Evolutionary conservation across 2,329 filamentous ascomycete genomes (phyloP).

Genomic region (Fusarium equiseti): DNA sequence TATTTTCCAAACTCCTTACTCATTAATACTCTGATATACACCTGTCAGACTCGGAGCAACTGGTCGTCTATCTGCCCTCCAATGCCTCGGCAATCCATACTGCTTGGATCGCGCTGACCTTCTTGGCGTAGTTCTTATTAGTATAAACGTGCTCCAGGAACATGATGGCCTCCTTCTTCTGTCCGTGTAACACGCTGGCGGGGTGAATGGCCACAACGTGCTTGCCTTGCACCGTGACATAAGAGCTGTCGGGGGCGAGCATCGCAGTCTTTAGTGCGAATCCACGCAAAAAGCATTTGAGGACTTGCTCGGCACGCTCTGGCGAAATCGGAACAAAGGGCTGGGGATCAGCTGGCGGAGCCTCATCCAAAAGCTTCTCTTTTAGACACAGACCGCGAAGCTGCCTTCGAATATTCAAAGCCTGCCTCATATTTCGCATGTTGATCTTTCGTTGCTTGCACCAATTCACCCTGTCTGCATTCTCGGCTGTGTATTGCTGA

Average conservation of each 20-base stretch:
- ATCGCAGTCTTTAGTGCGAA: conserved; percentile 72
- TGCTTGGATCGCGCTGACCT: conserved; percentile 71
- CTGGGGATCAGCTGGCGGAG: conserved; percentile 64
- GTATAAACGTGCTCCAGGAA: conserved; percentile 76
- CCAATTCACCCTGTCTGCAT: conserved; percentile 67
- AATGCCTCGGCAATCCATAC: conserved; percentile 69
- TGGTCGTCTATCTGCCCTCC: conserved; percentile 47
- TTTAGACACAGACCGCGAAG: conserved; percentile 67
- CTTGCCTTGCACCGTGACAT: conserved; percentile 70
- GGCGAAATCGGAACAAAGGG: conserved; percentile 67
- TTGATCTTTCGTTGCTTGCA: conserved; percentile 70
- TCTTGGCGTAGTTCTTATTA: conserved; percentile 74
- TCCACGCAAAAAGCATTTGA: conserved; percentile 72
- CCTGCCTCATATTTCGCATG: conserved; percentile 71
- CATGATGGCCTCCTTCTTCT: conserved; percentile 75
- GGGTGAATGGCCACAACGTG: conserved; percentile 73
- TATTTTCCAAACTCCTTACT: not conserved
- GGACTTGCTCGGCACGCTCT: conserved; percentile 64
- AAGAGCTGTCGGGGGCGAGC: conserved; percentile 70
- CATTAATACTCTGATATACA: not conserved
- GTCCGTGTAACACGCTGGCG: conserved; percentile 70
- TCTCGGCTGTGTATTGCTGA: conserved; percentile 70
- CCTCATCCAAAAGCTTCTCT: conserved; percentile 62
- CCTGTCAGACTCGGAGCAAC: not conserved
- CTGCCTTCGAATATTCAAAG: conserved; percentile 71